phyloP scores from a whole-genome alignment of 768 basidiomycete genomes.

The Calvatia gigantea region DNA sequence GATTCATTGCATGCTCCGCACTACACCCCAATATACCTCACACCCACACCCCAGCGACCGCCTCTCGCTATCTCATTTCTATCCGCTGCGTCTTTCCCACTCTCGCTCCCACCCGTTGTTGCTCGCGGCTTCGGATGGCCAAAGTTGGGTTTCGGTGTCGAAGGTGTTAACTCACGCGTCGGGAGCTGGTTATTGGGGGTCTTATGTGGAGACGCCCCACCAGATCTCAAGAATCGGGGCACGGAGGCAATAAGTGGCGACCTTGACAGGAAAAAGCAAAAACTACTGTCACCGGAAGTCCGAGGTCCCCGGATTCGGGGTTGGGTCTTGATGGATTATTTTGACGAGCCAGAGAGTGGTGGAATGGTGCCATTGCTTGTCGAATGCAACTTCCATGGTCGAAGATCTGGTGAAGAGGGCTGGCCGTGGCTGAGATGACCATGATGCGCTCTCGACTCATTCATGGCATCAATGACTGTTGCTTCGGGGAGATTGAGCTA shows the following conservation, averaged over 20 bases:
- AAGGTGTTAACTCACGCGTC: conserved; percentile 80
- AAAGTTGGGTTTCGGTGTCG: conserved; percentile 68
- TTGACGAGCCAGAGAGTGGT: conserved; percentile 50
- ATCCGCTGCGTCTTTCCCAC: conserved; percentile 78
- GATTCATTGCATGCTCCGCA: conserved; percentile 17
- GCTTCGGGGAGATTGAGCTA: too few relatives aligned
- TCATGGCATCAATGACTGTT: too few relatives aligned
- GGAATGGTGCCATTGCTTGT: conserved; percentile 61
- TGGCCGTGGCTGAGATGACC: conserved; percentile 26
- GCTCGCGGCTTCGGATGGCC: conserved; percentile 88
- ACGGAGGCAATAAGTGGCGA: conserved; percentile 2
- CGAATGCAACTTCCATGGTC: conserved; percentile 73
- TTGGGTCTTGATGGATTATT: conserved; percentile 78
- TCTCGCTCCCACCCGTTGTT: conserved; percentile 72
- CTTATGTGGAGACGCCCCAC: conserved; percentile 25
- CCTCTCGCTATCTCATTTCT: conserved; percentile 74
- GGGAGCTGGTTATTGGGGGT: conserved; percentile 66
- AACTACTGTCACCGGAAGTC: neutral
- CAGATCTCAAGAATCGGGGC: conserved; percentile 11
- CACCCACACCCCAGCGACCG: conserved; percentile 20
- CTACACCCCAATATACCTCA: conserved; percentile 20
- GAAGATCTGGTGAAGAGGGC: conserved; percentile 38
- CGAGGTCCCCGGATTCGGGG: conserved; percentile 56
- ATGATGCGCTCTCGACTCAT: neutral
- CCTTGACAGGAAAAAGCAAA: neutral